phyloP scores from a whole-genome alignment of 345 rosid genomes.

The Pugionium cornutum region DNA sequence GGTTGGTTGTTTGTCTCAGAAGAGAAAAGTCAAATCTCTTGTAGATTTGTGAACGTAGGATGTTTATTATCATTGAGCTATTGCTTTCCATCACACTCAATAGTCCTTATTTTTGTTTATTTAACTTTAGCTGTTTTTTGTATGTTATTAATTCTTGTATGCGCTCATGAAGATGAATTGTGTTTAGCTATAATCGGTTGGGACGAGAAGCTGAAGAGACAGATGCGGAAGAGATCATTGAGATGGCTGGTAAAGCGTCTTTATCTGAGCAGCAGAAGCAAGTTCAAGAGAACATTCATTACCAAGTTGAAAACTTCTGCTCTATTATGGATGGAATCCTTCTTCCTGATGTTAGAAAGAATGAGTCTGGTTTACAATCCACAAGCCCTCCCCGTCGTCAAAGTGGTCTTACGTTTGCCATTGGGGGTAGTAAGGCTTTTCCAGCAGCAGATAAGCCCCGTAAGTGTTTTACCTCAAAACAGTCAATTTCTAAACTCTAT shows the following conservation, averaged over 20 bases:
- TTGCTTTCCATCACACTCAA: neutral
- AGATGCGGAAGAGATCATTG: slow-evolving; percentile 83
- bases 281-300: slow-evolving; percentile 80
- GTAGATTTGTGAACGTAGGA: neutral
- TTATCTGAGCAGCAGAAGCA: slow-evolving; percentile 73
- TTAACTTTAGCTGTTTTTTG: slow-evolving; percentile 2
- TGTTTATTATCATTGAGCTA: neutral
- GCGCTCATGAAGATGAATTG: neutral
- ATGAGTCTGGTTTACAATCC: slow-evolving; percentile 21
- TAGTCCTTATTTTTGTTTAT: neutral
- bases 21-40: neutral
- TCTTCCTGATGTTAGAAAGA: slow-evolving; percentile 46
- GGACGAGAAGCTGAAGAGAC: slow-evolving; percentile 75
- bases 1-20: slow-evolving; percentile 45
- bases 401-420: slow-evolving; percentile 83
- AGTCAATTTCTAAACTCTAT: neutral
- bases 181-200: slow-evolving; percentile 72
- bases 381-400: slow-evolving; percentile 46
- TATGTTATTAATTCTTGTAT: neutral
- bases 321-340: slow-evolving; percentile 69
- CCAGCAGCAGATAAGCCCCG: slow-evolving; percentile 45
- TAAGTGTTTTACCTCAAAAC: slow-evolving; percentile 39
- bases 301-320: slow-evolving; percentile 64
- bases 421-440: slow-evolving; percentile 48
- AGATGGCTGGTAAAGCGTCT: slow-evolving; percentile 77